These are phyloP conservation scores for Kwoniella botswanensis DNA, from an alignment of 768 basidiomycete genomes.

Conservation along the genomic window DNA sequence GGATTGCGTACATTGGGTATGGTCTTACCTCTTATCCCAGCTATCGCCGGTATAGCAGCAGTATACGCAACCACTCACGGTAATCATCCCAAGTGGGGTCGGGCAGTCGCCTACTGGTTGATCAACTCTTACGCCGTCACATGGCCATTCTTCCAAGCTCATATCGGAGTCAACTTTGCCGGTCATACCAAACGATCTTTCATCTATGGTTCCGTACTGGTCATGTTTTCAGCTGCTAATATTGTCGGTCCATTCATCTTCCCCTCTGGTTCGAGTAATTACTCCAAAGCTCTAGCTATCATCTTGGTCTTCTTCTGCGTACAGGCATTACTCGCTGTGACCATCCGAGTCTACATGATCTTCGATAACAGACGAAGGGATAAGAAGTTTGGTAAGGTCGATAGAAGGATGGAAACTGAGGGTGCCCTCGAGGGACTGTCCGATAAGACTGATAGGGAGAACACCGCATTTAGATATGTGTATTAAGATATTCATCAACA, in stretches of 20 bases:
- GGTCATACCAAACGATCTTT: slow-evolving; percentile 32
- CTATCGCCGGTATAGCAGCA: slow-evolving; percentile 31
- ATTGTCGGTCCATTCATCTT: slow-evolving; percentile 39
- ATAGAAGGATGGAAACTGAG: slow-evolving; percentile 16
- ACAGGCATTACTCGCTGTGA: slow-evolving; percentile 20
- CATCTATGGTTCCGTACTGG: slow-evolving; percentile 27
- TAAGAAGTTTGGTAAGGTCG: slow-evolving; percentile 17
- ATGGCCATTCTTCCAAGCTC: slow-evolving; percentile 29
- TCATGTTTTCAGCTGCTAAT: slow-evolving; percentile 27
- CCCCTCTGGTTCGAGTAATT: slow-evolving; percentile 21
- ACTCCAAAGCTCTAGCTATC: slow-evolving; percentile 29
- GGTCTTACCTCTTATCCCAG: slow-evolving; percentile 31
- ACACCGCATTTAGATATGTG: slow-evolving; percentile 23
- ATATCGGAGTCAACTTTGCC: slow-evolving; percentile 29
- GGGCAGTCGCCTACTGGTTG: slow-evolving; percentile 29
- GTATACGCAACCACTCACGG: slow-evolving; percentile 36
- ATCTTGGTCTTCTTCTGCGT: slow-evolving; percentile 34
- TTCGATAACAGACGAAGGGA: slow-evolving; percentile 23
- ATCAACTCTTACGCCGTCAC: slow-evolving; percentile 35
- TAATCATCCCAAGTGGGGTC: slow-evolving; percentile 33
- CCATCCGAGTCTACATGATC: slow-evolving; percentile 25
- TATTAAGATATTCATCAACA: neutral
- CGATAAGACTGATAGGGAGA: slow-evolving; percentile 29
- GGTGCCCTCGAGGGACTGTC: slow-evolving; percentile 17
- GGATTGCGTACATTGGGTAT: slow-evolving; percentile 33